Base-by-base conservation (phyloP, 306 rosid genomes). In the Castanea mollissima region DNA sequence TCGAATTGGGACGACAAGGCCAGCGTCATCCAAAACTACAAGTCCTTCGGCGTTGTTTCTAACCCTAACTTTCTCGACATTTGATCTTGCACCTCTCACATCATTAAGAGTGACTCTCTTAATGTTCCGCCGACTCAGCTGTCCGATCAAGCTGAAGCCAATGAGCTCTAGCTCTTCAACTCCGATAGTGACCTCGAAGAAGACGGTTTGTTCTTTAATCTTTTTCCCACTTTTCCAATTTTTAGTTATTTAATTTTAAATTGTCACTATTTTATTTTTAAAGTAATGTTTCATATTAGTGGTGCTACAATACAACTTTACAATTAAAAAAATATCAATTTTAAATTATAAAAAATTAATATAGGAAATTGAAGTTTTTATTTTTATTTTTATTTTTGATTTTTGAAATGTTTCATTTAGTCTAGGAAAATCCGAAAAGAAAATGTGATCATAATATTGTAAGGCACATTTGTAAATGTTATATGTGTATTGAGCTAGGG, bases 171-270 rank as follows among this genome's bases (percentile, higher is more conserved):
- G 29, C 79, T 56, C 11, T 1, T 16, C 5, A 84, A 93, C 82
- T 52, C 89, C 54, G 97, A 92, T 19, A 92, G 97, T 73, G 97
- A 94, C 6, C 86, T 91, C 68, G 97, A 92, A 83, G 99, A 94
- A 79, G 97, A 94, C 78, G 97, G 99, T 94, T 6, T 69, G 84
- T 87, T 34, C n/a, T 58, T 16, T 23, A 51, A 31, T 31, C 32
- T 31, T 3, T 31, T 31, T 35, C 41, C 38, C 20, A 8, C 64
- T 55, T 18, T 64, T 20, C 71, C 20, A 31, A 56, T 13, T 64
- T 32, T 32, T 6, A 64, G 23, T 20, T 20, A 64, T 18, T 60
- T 60, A 5, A 21, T 60, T 60, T 25, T 3, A 8, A 38, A 38
- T 31, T 31, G 32, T 31, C 32, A 31, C 32, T 31, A 31, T 31